Base-by-base conservation (phyloP, 805 yeast species). In the Metschnikowia continentalis region DNA sequence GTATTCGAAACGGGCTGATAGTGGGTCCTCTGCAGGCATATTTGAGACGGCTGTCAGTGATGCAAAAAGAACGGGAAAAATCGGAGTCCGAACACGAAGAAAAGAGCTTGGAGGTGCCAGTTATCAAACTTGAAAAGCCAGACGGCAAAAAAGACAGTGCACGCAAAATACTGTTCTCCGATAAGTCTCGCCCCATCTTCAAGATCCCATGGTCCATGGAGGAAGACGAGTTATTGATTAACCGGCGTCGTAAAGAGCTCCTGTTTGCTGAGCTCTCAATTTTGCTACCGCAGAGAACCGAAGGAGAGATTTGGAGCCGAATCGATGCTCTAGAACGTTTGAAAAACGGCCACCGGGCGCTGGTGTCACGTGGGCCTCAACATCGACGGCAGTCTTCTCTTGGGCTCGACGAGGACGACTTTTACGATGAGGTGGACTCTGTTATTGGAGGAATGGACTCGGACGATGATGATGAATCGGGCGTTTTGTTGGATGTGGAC, bases 261-360 rank as follows among this genome's bases (percentile, higher is more conserved):
- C 78, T 86, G 33, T 76, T 86, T 60, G 86, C 84, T 15, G 96
- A 90, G 67, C 70, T 90, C 36, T 77, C 86, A 14, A 83, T 89
- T 33, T 67, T 90, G 47, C 71, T 90, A 40, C 92, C 94, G 14
- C 78, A 77, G 51, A 79, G 89, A 55, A 76, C 94, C 0, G 90
- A 86, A 62, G 74, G 74, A n/a, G 94, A 88, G 58, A 90, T 90
- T 40, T 75, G 80, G 74, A 67, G 77, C 36, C 74, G 94, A 54
- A 79, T 86, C 20, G 79, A 74, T 45, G 61, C 61, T n/a, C 54
- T 58, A 8, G 61, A 58, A 37, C 58, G 61, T 20, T 54, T 59
- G 40, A 56, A 56, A 23, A 55, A 59, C 39, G 62, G 62, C 26
- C 60, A 52, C 46, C 62, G 61, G n/a, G 55, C 56, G 7, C 56